Percentiles rank a stretch among this genome's conserved stretches.
Conservation (phyloP, 768 basidiomycete species). For the Boletus reticuloceps region DNA sequence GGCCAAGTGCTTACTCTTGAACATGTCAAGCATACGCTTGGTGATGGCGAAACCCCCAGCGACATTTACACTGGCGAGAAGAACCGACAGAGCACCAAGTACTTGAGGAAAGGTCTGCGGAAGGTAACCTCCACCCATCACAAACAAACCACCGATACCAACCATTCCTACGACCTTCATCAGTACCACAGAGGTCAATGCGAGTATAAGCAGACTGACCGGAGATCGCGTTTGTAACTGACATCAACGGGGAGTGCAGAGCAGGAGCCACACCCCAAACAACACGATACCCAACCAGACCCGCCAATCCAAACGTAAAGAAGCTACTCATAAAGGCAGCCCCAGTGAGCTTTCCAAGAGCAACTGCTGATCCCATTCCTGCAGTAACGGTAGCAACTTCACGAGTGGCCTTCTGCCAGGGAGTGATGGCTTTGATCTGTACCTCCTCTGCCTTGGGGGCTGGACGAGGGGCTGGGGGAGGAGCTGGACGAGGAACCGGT, state of each 20-base stretch:
- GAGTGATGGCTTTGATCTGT: slow-evolving; percentile 61
- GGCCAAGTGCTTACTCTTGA: slow-evolving; percentile 57
- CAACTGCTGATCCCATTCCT: slow-evolving; percentile 72
- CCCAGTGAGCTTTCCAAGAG: slow-evolving; percentile 75
- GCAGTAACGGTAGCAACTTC: slow-evolving; percentile 74
- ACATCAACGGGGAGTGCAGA: slow-evolving; percentile 87
- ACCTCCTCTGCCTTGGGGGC: slow-evolving; percentile 45
- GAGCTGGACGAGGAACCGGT: slow-evolving; percentile 65
- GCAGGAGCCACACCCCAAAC: slow-evolving; percentile 90
- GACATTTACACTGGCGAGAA: slow-evolving; percentile 85
- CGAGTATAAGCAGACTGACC: slow-evolving; percentile 41
- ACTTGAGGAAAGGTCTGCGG: slow-evolving; percentile 80
- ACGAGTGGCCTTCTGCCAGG: slow-evolving; percentile 78
- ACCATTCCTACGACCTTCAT: slow-evolving; percentile 53
- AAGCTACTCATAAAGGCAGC: slow-evolving; percentile 86
- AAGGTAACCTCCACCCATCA: slow-evolving; percentile 87
- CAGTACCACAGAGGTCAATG: neutral
- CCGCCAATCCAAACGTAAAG: slow-evolving; percentile 86
- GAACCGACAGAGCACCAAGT: slow-evolving; percentile 79
- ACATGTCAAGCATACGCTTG: slow-evolving; percentile 92
- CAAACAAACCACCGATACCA: slow-evolving; percentile 81
- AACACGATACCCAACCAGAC: slow-evolving; percentile 83
- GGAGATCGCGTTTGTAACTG: slow-evolving; percentile 86
- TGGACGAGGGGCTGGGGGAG: slow-evolving; percentile 57
- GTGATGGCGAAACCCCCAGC: slow-evolving; percentile 88